Percentiles rank a stretch among this genome's conserved stretches.
Conservation (phyloP, 192 early-diverging fungal genomes). For the Podila epicladia region DNA sequence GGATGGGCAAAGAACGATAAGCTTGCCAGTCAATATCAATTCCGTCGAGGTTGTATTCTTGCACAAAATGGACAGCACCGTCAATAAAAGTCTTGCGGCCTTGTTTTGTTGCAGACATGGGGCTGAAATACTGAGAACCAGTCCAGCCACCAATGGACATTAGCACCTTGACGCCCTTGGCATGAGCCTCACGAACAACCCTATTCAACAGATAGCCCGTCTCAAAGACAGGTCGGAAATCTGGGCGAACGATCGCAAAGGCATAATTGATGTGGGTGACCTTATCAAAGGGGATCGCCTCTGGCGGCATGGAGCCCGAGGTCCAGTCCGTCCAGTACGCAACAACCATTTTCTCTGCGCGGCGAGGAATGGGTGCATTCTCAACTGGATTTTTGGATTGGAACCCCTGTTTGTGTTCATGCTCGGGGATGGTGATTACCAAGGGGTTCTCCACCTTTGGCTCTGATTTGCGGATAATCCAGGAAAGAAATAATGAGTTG, state of each 20-base stretch:
- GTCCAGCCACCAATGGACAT: slow-evolving; percentile 80
- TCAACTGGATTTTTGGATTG: not conserved
- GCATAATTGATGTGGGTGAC: slow-evolving; percentile 77
- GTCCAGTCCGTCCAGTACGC: slow-evolving; percentile 52
- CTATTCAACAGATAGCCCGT: slow-evolving; percentile 26
- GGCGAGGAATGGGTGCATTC: not conserved
- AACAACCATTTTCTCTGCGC: slow-evolving; percentile 34
- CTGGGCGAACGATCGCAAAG: slow-evolving; percentile 28
- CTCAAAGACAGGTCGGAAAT: slow-evolving; percentile 32
- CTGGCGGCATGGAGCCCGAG: slow-evolving; percentile 18
- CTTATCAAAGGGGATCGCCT: slow-evolving; percentile 52
- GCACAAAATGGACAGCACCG: slow-evolving; percentile 61
- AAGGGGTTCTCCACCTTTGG: too few species aligned
- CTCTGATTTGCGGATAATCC: too few species aligned
- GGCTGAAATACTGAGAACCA: slow-evolving; percentile 66
- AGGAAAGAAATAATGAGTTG: too few species aligned
- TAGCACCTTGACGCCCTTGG: slow-evolving; percentile 60
- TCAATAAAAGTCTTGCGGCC: slow-evolving; percentile 59
- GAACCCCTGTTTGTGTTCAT: not conserved
- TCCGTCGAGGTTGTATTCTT: slow-evolving; percentile 69
- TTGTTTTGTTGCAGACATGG: slow-evolving; percentile 53
- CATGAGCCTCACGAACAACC: slow-evolving; percentile 56
- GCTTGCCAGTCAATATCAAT: slow-evolving; percentile 74
- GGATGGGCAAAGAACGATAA: not conserved
- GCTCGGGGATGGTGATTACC: too few species aligned